Evolutionary conservation across 495 filamentous ascomycete species (phyloP), one percentile per base, ranked within the genome.

Genomic region (Annulohypoxylon bovei): DNA sequence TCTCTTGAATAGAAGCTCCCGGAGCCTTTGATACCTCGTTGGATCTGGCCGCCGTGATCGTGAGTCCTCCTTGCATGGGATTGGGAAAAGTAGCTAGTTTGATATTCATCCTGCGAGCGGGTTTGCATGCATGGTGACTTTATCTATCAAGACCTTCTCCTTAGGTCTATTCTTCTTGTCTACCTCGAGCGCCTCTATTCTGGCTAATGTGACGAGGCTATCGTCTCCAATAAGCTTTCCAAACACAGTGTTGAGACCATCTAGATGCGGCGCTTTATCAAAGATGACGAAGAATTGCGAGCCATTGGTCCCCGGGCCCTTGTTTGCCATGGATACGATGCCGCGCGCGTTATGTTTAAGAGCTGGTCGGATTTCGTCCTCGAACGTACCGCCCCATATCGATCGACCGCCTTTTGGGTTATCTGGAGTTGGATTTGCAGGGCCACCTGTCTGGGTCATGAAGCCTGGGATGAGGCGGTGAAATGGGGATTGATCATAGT

Each of bases 251-350:
- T 95, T 99, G 65, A 92, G 87, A 4, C 95, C 96, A 81, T 98
- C 96, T 32, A 99, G 82, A 87, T 99, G 95, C 59, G 93, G 89
- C 44, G 93, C 93, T 25, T 91, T 86, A 49, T 90, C 93, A 78
- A 95, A 94, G 6, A 89, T 86, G 53, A 99, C 86, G 78, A 97
- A 99, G 78, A 98, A 99, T 81, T 99, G 95, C 67, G 91, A 94
- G 14, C 93, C 95, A 78, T 99, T 99, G 46, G 94, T 94, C 7
- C 86, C 86, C 2, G 91, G 84, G 2, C 91, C 90, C 72, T 92
- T 93, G 73, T 97, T 96, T n/a, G 95, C 95, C 95, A 99, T 97
- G 46, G 90, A 91, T 12, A 97, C 85, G 42, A 97, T 87, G 18
- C 95, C 95, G 28, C 95, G 89, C 62, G 89, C 87, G 79, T 95